phyloP scores from a whole-genome alignment of 139 green algal species.

The Chlamydomonas urium region DNA sequence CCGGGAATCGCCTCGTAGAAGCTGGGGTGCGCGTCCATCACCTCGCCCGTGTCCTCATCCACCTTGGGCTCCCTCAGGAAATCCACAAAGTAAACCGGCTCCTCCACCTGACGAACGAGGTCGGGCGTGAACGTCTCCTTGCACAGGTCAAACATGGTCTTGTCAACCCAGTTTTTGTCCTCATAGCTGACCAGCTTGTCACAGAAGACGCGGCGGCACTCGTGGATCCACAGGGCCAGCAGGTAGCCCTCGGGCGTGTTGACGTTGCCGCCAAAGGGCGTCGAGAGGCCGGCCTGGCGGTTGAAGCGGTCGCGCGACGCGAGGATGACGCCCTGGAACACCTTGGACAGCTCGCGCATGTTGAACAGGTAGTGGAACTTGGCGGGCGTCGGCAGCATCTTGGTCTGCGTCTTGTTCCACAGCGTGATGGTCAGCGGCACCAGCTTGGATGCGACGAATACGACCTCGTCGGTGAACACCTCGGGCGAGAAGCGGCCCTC shows the following conservation, averaged over 20 bases:
- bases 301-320: slow-evolving; percentile 58
- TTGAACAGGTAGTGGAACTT: slow-evolving; percentile 98
- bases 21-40: slow-evolving; percentile 60
- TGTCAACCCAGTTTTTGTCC: slow-evolving; percentile 86
- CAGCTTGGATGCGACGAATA: slow-evolving; percentile 65
- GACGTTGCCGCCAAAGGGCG: slow-evolving; percentile 65
- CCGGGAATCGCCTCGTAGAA: slow-evolving; percentile 80
- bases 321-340: slow-evolving; percentile 88
- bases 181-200: slow-evolving; percentile 83
- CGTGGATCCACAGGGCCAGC: slow-evolving; percentile 85
- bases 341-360: slow-evolving; percentile 91
- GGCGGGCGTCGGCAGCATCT: slow-evolving; percentile 90
- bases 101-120: slow-evolving; percentile 64
- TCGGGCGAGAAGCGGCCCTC: slow-evolving; percentile 58
- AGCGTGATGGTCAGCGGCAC: slow-evolving; percentile 81
- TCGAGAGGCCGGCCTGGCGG: slow-evolving; percentile 2
- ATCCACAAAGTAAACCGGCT: slow-evolving; percentile 90
- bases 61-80: slow-evolving; percentile 82
- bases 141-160: slow-evolving; percentile 59
- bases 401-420: slow-evolving; percentile 73
- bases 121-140: slow-evolving; percentile 60
- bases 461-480: slow-evolving; percentile 54
- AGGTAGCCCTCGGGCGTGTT: slow-evolving; percentile 79
- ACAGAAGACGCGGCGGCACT: slow-evolving; percentile 87
- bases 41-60: slow-evolving; percentile 74